Evolutionary conservation across 306 rosid genomes (phyloP), one percentile per base, ranked within the genome.

Genomic region (Vicia villosa): DNA sequence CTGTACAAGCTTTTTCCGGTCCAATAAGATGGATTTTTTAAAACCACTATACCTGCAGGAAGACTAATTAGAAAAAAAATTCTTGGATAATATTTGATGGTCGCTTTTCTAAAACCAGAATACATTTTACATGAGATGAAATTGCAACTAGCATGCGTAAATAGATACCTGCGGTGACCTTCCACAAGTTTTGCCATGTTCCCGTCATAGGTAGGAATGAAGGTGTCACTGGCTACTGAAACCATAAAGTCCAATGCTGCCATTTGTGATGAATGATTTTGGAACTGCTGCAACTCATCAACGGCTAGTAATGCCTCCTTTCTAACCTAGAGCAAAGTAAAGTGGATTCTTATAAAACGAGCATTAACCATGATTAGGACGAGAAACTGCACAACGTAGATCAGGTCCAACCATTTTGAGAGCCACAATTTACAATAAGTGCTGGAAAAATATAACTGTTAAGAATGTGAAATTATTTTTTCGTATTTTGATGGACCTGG

Each of bases 111-210:
- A 24, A 55, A 55, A 24, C 17, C 36, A 63, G 56, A 24, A 24
- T 55, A 55, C 30, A 69, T 74, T 63, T 54, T 34, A 45, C 19
- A 24, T 36, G 26, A 68, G 17, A 40, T 66, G 43, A 50, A 65
- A 76, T 12, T 22, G 73, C 66, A 56, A 16, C 61, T 46, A 28
- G 57, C 30, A 14, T 5, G 16, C 63, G 62, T 11, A 69, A 10
- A 49, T 17, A 45, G 77, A 68, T 78, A 91, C 99, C 97, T 84
- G 46, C 99, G 99, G 65, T 95, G 97, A 70, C 99, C 99, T 77
- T 95, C 96, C 42, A 91, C 97, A 66, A 95, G 82, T 81, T 89
- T 95, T 26, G 99, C 99, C 99, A 95, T 95, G 88, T 95, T 95
- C 52, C 99, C 99, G 61, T 95, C 87, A 66, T 91, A 95, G 63